Conservation (phyloP, 345 rosid genomes). For the Euphorbia peplus region DNA sequence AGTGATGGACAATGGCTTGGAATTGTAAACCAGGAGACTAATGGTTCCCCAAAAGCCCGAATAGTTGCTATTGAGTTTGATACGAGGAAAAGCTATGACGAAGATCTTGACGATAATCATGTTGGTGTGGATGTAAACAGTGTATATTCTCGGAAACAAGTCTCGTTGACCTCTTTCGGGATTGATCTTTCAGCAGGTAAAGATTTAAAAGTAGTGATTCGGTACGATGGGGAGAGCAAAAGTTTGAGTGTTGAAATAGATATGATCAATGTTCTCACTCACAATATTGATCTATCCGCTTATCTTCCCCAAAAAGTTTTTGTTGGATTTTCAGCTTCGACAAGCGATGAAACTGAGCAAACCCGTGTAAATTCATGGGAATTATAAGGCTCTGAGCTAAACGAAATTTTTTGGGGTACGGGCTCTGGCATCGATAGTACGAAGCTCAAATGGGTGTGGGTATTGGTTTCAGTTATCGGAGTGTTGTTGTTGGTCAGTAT, state of each 20-base stretch:
- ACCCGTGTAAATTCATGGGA: conserved; percentile 59
- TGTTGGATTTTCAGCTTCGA: conserved; percentile 60
- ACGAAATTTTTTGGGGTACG: conserved; percentile 28
- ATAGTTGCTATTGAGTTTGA: conserved; percentile 71
- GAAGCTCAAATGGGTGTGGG: conserved; percentile 28
- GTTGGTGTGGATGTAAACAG: conserved; percentile 58
- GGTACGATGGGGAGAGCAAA: conserved; percentile 48
- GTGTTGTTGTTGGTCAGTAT: conserved; percentile 12
- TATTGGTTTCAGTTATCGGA: conserved; percentile 19
- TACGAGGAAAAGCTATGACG: conserved; percentile 46
- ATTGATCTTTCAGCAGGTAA: conserved; percentile 21
- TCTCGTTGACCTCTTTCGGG: conserved; percentile 32
- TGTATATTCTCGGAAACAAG: conserved; percentile 38
- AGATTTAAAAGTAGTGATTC: conserved; percentile 25
- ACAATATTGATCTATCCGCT: conserved; percentile 43
- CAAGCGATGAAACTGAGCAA: conserved; percentile 12
- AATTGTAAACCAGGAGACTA: conserved; percentile 37
- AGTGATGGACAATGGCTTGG: conserved; percentile 72
- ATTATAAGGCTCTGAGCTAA: too few relatives aligned
- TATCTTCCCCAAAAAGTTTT: conserved; percentile 49
- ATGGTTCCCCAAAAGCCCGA: conserved; percentile 23
- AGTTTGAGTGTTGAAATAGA: conserved; percentile 41
- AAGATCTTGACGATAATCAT: conserved; percentile 60
- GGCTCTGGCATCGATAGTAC: conserved; percentile 17
- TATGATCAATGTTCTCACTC: conserved; percentile 29